Evolutionary conservation across 495 filamentous ascomycete species (phyloP).

Genomic region (Annulohypoxylon bovei): DNA sequence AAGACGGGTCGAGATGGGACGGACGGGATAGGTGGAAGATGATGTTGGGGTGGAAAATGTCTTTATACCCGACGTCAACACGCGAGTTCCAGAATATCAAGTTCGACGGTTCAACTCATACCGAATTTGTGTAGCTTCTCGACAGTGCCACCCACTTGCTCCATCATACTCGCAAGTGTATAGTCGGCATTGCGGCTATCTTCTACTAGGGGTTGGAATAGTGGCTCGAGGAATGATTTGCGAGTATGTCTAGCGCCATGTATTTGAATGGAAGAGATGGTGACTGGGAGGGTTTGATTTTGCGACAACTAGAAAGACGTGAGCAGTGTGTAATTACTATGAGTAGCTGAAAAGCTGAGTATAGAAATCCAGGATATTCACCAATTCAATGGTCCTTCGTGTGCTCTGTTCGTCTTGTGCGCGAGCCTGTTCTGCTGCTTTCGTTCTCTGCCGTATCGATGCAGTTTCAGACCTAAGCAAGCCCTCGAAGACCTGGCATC

Average conservation of each 20-base stretch:
- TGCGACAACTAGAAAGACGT: constrained; percentile 67
- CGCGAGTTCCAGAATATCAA: not conserved
- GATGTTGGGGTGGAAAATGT: constrained; percentile 88
- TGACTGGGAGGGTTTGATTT: constrained; percentile 74
- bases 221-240: constrained; percentile 76
- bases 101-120: constrained; percentile 50
- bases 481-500: constrained; percentile 41
- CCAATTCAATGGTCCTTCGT: constrained; percentile 43
- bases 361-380: not conserved
- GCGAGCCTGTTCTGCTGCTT: constrained; percentile 27
- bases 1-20: constrained; percentile 63
- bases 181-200: constrained; percentile 71
- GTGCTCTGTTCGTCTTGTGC: constrained; percentile 38
- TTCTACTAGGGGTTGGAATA: constrained; percentile 81
- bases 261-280: constrained; percentile 83
- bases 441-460: constrained; percentile 34
- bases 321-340: not conserved
- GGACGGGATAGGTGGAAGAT: constrained; percentile 80
- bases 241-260: constrained; percentile 82
- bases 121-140: constrained; percentile 84
- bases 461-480: constrained; percentile 42
- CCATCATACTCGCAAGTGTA: constrained; percentile 79
- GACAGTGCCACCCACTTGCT: constrained; percentile 71
- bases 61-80: constrained; percentile 54
- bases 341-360: not conserved